Conservation (phyloP, 768 basidiomycete genomes). For the Auriscalpium orientale region DNA sequence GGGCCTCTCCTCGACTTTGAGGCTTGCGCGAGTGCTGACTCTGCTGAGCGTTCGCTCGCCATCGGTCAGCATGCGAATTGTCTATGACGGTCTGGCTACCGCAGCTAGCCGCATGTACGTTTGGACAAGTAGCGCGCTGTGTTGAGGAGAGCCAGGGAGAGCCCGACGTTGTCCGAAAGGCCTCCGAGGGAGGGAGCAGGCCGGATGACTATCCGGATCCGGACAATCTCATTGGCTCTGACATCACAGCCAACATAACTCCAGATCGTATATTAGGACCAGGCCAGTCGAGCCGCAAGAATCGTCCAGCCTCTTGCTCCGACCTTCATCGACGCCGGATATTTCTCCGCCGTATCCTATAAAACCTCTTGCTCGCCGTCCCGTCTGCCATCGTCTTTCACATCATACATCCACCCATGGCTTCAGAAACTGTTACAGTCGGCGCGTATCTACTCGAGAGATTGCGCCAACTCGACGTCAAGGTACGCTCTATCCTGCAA, state of each 20-base stretch:
- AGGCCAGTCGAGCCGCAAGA: neutral
- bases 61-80: too few species aligned
- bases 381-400: neutral
- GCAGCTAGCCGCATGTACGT: too few species aligned
- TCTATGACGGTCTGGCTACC: too few species aligned
- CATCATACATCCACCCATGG: too few species aligned
- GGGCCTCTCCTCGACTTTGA: too few species aligned
- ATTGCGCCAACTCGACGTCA: constrained; percentile 57
- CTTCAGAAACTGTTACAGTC: constrained; percentile 30
- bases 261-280: neutral
- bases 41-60: too few species aligned
- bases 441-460: constrained; percentile 56
- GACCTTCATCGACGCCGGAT: neutral
- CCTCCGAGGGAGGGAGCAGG: neutral
- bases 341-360: neutral
- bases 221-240: neutral
- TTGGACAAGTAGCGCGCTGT: too few species aligned
- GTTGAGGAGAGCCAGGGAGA: neutral
- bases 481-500: constrained; percentile 28
- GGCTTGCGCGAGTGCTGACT: too few species aligned
- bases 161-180: neutral
- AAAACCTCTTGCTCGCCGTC: neutral
- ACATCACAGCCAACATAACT: neutral
- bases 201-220: neutral
- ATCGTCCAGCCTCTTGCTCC: neutral